Evolutionary conservation across 129 eudicot genomes (phyloP).

Genomic region (Flaveria bidentis): DNA sequence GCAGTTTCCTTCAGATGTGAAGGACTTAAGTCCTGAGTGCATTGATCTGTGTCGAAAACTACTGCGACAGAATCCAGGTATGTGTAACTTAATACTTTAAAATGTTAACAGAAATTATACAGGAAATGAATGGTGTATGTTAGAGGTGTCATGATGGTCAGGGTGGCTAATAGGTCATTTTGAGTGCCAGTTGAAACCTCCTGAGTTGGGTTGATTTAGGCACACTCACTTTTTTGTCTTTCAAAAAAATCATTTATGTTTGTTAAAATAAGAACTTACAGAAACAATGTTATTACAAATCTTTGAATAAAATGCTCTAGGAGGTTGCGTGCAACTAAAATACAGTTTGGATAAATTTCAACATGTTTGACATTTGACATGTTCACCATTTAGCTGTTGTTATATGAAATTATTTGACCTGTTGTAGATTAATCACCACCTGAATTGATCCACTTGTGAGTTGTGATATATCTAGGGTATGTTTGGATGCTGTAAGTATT

Average conservation of each 20-base stretch:
- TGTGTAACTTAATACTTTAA: not conserved
- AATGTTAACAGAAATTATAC: not conserved
- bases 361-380: not conserved
- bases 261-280: not conserved
- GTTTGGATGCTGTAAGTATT: not conserved
- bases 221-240: not conserved
- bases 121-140: slow-evolving; percentile 12
- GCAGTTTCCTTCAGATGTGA: slow-evolving; percentile 68
- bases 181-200: not conserved
- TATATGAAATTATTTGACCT: not conserved
- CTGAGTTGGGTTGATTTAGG: not conserved
- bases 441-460: not conserved
- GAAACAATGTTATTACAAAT: not conserved
- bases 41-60: slow-evolving; percentile 70
- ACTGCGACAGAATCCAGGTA: slow-evolving; percentile 73
- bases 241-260: not conserved
- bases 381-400: not conserved
- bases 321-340: not conserved
- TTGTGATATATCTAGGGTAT: not conserved
- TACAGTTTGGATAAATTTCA: not conserved
- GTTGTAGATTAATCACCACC: not conserved
- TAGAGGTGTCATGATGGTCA: not conserved
- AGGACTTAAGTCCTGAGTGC: slow-evolving; percentile 69
- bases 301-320: not conserved
- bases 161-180: not conserved